phyloP scores from a whole-genome alignment of 176 grass and related monocot species.

The Dendrocalamus sinicus region DNA sequence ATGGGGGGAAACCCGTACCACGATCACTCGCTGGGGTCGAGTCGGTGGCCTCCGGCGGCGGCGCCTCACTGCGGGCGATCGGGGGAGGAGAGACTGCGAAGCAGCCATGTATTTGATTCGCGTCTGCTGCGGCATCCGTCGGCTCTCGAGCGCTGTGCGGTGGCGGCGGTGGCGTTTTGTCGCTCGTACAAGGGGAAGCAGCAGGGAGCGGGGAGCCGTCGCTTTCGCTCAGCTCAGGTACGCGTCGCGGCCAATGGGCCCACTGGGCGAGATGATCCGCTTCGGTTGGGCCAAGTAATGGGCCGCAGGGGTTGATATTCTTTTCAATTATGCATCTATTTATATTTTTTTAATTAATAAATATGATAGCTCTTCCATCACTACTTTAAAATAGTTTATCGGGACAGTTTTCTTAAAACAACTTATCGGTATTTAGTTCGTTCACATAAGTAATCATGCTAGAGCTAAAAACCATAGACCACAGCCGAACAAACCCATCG shows the following conservation, averaged over 20 bases:
- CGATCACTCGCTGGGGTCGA: not conserved
- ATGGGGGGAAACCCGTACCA: not conserved
- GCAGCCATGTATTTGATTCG: not conserved
- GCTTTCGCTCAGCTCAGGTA: not conserved
- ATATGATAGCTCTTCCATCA: fast-evolving
- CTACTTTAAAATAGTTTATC: too few species aligned
- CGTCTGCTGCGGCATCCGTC: not conserved
- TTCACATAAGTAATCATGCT: too few species aligned
- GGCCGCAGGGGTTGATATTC: too few species aligned
- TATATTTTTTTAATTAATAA: too few species aligned
- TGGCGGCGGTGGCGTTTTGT: not conserved
- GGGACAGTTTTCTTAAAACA: too few species aligned
- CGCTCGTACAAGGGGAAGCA: not conserved
- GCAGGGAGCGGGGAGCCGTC: not conserved
- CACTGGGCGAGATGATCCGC: not conserved
- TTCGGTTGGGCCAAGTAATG: not conserved
- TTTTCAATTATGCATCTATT: too few species aligned
- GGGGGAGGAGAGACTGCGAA: not conserved
- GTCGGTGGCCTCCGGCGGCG: not conserved
- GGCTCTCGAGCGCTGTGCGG: not conserved
- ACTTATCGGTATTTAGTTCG: too few species aligned
- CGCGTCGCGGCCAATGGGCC: not conserved
- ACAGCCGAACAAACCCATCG: too few species aligned
- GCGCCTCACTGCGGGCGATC: not conserved
- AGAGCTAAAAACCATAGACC: too few species aligned